phyloP scores from a whole-genome alignment of 2,329 filamentous ascomycete genomes.

The Ophiostoma australiae region DNA sequence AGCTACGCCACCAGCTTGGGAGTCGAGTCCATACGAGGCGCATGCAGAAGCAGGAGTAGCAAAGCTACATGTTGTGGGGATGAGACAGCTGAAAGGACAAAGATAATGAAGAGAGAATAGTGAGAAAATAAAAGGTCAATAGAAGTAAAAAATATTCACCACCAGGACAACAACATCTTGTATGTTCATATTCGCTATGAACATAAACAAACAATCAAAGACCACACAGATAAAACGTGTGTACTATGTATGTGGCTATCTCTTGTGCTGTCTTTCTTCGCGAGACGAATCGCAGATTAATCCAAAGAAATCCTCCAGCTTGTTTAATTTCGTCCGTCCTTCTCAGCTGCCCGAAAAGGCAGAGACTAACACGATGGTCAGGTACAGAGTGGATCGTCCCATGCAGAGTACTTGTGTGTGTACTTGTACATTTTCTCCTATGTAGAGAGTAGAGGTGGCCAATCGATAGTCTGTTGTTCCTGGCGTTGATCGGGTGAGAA shows the following conservation, averaged over 20 bases:
- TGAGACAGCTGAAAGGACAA: not conserved
- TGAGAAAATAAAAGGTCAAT: not conserved
- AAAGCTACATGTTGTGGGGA: not conserved
- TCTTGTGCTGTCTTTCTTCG: not conserved
- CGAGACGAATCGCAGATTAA: not conserved
- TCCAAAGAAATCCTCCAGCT: not conserved
- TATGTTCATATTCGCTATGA: no score
- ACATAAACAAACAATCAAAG: no score
- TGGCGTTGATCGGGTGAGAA: not conserved
- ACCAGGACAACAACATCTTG: no score
- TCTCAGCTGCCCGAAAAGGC: conserved; percentile 4
- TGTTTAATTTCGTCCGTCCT: not conserved
- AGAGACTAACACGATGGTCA: conserved; percentile 7
- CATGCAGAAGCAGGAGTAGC: not conserved
- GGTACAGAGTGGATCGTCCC: not conserved
- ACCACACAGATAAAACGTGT: no score
- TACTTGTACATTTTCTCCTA: not conserved
- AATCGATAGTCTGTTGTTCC: not conserved
- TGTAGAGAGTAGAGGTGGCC: not conserved
- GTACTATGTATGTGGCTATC: no score
- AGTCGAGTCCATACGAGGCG: not conserved
- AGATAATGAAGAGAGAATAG: not conserved
- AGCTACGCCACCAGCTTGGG: not conserved
- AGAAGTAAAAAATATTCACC: no score
- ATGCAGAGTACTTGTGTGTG: not conserved